phyloP scores from a whole-genome alignment of 116 monocot genomes.

The Iris pallida region DNA sequence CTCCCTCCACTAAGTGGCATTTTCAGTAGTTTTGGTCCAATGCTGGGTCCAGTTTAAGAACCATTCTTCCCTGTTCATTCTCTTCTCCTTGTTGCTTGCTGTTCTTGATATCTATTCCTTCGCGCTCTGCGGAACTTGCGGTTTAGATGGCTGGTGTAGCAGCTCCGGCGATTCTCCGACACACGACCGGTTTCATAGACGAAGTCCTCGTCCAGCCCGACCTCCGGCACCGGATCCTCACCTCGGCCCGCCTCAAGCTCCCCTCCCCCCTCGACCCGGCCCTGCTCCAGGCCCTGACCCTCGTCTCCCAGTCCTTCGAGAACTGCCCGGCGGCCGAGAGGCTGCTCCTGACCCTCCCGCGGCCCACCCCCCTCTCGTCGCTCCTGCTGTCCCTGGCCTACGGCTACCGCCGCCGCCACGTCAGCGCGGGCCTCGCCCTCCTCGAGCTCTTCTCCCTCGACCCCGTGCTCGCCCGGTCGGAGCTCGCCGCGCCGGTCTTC shows the following conservation, averaged over 20 bases:
- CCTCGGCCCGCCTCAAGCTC: conserved; percentile 16
- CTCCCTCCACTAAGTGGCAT: too few species aligned
- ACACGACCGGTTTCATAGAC: conserved; percentile 20
- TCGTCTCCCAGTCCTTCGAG: conserved; percentile 25
- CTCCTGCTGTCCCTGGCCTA: conserved; percentile 40
- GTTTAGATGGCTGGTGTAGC: neutral
- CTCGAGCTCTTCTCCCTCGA: conserved; percentile 47
- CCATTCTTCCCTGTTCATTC: too few species aligned
- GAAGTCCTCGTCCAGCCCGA: conserved; percentile 16
- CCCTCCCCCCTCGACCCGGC: conserved; percentile 15
- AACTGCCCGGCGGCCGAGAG: conserved; percentile 15
- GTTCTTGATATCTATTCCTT: too few species aligned
- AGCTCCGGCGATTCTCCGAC: conserved; percentile 23
- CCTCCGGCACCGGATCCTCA: conserved; percentile 16
- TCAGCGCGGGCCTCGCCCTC: conserved; percentile 29
- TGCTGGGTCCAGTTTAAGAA: too few species aligned
- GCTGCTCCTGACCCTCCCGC: conserved; percentile 19
- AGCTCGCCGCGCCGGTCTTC: conserved; percentile 37
- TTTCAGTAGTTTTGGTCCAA: too few species aligned
- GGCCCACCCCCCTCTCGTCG: conserved; percentile 19
- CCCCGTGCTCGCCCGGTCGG: conserved; percentile 32
- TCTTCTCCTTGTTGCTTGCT: too few species aligned
- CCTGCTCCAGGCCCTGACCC: conserved; percentile 27
- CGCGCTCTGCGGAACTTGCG: too few species aligned
- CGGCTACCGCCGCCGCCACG: conserved; percentile 20